Conservation (phyloP, 371 early-diverging fungal genomes). For the Haplosporangium sp. region DNA sequence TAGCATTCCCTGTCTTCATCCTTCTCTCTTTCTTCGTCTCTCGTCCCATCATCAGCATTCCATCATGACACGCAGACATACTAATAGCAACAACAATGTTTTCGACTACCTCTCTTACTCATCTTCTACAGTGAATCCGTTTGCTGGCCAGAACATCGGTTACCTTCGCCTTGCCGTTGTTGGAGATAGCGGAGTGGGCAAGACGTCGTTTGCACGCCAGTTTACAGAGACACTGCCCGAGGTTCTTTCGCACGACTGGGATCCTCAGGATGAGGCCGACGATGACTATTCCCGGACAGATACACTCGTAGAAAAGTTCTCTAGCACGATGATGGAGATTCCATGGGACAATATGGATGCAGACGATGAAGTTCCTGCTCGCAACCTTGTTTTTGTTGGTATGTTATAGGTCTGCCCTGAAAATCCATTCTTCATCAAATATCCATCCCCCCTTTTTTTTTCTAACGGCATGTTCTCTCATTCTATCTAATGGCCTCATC, state of each 20-base stretch:
- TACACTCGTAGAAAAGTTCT: slow-evolving; percentile 53
- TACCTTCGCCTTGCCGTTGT: slow-evolving; percentile 64
- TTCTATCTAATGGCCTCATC: not conserved
- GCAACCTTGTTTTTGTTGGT: slow-evolving; percentile 59
- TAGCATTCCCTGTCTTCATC: not conserved
- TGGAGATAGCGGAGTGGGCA: slow-evolving; percentile 73
- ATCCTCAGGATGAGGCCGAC: slow-evolving; percentile 29
- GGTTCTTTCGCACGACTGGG: slow-evolving; percentile 49
- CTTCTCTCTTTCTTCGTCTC: not conserved
- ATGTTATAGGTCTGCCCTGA: not conserved
- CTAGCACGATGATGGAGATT: slow-evolving; percentile 55
- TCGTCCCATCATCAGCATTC: not conserved
- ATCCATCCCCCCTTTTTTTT: not conserved
- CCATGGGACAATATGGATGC: slow-evolving; percentile 56
- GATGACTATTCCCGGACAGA: slow-evolving; percentile 42
- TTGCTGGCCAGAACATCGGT: slow-evolving; percentile 56
- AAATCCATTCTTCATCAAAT: not conserved
- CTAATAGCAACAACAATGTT: slow-evolving; percentile 4
- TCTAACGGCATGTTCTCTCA: not conserved
- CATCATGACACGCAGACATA: slow-evolving; percentile 10
- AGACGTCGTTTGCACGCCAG: slow-evolving; percentile 61
- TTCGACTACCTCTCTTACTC: not conserved
- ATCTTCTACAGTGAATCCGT: slow-evolving; percentile 38
- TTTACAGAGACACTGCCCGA: slow-evolving; percentile 57
- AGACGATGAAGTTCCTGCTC: slow-evolving; percentile 50